phyloP scores from a whole-genome alignment of 148 eudicot genomes.

The Chenopodium berlandieri region DNA sequence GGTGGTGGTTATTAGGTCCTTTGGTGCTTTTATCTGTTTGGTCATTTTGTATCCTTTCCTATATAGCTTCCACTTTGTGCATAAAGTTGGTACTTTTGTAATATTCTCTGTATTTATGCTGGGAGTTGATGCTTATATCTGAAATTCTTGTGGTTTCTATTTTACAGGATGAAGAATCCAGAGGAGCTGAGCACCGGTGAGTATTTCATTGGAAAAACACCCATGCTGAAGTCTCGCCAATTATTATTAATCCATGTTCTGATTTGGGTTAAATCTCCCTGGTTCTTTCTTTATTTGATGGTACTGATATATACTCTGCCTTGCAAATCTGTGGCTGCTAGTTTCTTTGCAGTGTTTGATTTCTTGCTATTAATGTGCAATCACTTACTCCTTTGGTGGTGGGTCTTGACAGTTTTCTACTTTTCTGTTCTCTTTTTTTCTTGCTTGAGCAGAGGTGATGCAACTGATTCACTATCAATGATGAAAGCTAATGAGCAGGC shows the following conservation, averaged over 20 bases:
- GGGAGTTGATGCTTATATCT: slow-evolving; percentile 5
- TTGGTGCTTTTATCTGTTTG: not conserved
- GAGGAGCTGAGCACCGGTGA: slow-evolving; percentile 61
- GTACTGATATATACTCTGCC: not conserved
- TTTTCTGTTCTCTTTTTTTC: not conserved
- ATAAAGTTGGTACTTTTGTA: not conserved
- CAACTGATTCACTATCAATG: slow-evolving; percentile 62
- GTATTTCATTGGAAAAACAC: slow-evolving; percentile 16
- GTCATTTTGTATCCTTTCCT: not conserved
- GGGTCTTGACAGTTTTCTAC: not conserved
- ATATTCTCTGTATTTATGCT: not conserved
- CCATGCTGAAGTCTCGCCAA: slow-evolving; percentile 3
- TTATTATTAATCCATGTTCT: not conserved
- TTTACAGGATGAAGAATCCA: slow-evolving; percentile 56
- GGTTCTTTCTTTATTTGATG: not conserved
- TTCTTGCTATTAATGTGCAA: not conserved
- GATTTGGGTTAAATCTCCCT: not conserved
- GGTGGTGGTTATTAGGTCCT: not conserved
- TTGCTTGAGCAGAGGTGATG: slow-evolving; percentile 57
- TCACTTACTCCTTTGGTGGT: not conserved
- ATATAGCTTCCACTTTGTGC: not conserved
- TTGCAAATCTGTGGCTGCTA: not conserved
- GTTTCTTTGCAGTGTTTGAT: not conserved
- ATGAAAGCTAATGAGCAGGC: slow-evolving; percentile 82
- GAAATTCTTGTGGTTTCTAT: slow-evolving; percentile 6